Evolutionary conservation across 2,329 filamentous ascomycete genomes (phyloP).

Genomic region (Xylaria sp.): DNA sequence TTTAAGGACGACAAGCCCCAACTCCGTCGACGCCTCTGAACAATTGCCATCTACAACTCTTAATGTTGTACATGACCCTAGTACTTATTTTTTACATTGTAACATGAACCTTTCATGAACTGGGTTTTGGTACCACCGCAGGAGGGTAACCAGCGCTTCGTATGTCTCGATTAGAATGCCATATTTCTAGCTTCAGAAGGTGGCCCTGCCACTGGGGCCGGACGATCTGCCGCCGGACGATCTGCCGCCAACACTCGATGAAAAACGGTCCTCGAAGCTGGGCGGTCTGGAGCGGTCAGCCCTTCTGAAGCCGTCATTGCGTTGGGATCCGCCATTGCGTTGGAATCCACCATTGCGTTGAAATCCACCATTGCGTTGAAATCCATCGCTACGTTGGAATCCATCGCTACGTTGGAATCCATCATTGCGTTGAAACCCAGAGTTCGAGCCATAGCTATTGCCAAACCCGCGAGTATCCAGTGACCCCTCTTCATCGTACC

Average conservation of each 20-base stretch:
- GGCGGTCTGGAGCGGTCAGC: no score
- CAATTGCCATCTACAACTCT: constrained; percentile 28
- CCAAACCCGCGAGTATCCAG: neutral
- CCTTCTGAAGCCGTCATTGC: neutral
- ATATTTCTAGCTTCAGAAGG: constrained; percentile 27
- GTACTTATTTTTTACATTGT: constrained; percentile 29
- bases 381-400: neutral
- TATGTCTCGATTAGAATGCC: constrained; percentile 15
- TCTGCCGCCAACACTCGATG: neutral
- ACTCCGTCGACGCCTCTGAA: constrained; percentile 40
- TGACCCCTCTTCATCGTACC: constrained; percentile 32
- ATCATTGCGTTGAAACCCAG: neutral
- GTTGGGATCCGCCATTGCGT: neutral
- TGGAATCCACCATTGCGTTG: neutral
- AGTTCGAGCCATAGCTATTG: neutral
- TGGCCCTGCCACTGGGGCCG: neutral
- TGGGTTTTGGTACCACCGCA: constrained; percentile 7
- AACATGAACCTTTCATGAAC: constrained; percentile 15
- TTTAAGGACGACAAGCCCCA: constrained; percentile 39
- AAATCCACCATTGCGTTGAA: neutral
- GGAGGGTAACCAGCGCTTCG: constrained; percentile 15
- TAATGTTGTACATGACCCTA: constrained; percentile 29
- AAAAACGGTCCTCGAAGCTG: constrained; percentile 21
- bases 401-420: neutral
- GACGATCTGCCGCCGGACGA: neutral